Evolutionary conservation across 441 rosid species (phyloP).

Genomic region (Corymbia calophylla): DNA sequence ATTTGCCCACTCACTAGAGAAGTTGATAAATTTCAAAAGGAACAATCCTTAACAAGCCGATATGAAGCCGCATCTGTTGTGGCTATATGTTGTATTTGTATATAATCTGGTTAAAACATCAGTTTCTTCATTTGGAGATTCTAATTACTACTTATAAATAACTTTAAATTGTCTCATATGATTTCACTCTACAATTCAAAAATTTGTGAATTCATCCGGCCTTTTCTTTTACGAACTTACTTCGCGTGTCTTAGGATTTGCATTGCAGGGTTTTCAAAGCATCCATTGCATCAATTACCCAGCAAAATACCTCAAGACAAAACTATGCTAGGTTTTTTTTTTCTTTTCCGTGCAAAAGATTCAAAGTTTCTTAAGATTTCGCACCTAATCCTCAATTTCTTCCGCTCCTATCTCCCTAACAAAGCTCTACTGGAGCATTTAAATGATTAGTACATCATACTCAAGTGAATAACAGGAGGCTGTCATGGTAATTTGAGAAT

Average conservation of each 20-base stretch:
- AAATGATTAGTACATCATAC: neutral
- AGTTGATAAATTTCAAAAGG: no score
- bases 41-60: no score
- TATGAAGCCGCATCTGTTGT: no score
- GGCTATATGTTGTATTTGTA: no score
- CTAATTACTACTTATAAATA: neutral
- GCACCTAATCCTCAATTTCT: neutral
- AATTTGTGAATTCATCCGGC: neutral
- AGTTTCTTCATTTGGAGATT: no score
- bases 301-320: neutral
- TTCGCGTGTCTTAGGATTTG: neutral
- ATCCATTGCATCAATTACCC: neutral
- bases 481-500: neutral
- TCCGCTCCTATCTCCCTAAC: neutral
- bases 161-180: no score
- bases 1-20: no score
- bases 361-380: neutral
- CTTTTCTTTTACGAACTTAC: neutral
- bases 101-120: no score
- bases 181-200: neutral
- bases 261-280: neutral
- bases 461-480: neutral
- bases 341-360: neutral
- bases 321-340: neutral
- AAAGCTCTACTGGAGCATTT: neutral